A percentile compares a stretch with the other conserved stretches of the same genome.
Evolutionary conservation across 495 filamentous ascomycete species (phyloP).

Genomic region (Neurospora sp.): DNA sequence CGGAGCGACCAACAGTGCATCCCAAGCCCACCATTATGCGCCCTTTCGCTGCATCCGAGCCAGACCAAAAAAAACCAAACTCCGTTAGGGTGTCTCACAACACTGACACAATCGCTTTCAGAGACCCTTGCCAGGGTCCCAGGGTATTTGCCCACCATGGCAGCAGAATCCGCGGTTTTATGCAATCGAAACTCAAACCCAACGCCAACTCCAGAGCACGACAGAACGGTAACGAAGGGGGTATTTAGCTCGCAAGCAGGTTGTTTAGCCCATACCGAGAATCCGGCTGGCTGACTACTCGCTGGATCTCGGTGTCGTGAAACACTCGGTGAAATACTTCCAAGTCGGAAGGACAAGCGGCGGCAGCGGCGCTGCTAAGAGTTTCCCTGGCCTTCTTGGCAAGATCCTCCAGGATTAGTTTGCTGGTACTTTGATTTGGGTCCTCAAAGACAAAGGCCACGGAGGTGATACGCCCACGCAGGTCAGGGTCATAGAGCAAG

Average conservation of each 20-base stretch:
- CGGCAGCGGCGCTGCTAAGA: constrained; percentile 9
- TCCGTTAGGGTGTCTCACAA: background rate
- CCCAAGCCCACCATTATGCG: background rate
- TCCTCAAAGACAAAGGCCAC: constrained; percentile 63
- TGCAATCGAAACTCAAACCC: background rate
- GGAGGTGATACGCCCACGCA: constrained; percentile 55
- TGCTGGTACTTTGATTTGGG: constrained; percentile 30
- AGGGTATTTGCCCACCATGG: background rate
- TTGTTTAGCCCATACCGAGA: constrained; percentile 35
- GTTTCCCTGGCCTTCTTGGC: constrained; percentile 33
- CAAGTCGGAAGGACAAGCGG: constrained; percentile 27
- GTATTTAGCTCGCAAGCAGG: constrained; percentile 25
- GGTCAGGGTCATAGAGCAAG: constrained; percentile 53
- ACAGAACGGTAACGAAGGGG: background rate
- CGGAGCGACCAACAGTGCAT: background rate
- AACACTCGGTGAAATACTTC: constrained; percentile 36
- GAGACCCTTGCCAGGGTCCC: background rate
- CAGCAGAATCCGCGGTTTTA: background rate
- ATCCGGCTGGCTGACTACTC: constrained; percentile 31
- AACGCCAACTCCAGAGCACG: background rate
- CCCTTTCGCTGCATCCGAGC: background rate
- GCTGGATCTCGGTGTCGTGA: constrained; percentile 27
- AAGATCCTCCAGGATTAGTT: constrained; percentile 37
- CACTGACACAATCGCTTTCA: background rate
- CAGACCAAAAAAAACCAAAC: background rate